Evolutionary conservation across 352 stramenopile genomes (phyloP).

Genomic region (Phytopythium cucurbitacearum): DNA sequence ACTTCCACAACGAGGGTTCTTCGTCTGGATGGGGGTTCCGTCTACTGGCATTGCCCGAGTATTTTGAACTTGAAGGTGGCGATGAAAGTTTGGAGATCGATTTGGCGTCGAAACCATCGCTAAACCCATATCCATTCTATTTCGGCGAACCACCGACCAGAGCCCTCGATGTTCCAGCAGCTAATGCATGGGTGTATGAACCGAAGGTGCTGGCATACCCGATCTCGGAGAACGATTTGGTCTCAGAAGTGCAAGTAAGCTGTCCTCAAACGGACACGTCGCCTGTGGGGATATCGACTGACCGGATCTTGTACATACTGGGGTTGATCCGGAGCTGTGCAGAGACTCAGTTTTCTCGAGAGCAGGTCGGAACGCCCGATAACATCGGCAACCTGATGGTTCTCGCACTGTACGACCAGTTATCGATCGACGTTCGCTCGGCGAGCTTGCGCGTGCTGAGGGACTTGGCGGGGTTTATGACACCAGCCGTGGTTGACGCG

Average conservation of each 20-base stretch:
- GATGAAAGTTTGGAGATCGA: not conserved
- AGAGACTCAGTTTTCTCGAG: constrained; percentile 47
- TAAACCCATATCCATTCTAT: constrained; percentile 69
- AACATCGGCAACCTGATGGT: constrained; percentile 61
- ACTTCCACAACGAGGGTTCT: constrained; percentile 57
- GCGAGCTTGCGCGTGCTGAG: constrained; percentile 39
- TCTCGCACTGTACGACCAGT: constrained; percentile 43
- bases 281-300: constrained; percentile 23
- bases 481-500: constrained; percentile 25
- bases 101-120: constrained; percentile 3
- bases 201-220: constrained; percentile 44
- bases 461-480: constrained; percentile 31
- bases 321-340: constrained; percentile 57
- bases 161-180: constrained; percentile 38
- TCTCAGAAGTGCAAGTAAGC: constrained; percentile 42
- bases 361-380: constrained; percentile 46
- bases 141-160: constrained; percentile 59
- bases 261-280: constrained; percentile 23
- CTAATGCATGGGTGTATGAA: constrained; percentile 58
- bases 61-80: constrained; percentile 7
- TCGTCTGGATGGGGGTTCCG: constrained; percentile 69
- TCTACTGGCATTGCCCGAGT: constrained; percentile 49
- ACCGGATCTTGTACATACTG: constrained; percentile 65
- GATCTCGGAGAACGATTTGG: constrained; percentile 46
- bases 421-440: constrained; percentile 45